Base-by-base conservation (phyloP, 2,329 filamentous ascomycete species). In the Shiraia sp. region DNA sequence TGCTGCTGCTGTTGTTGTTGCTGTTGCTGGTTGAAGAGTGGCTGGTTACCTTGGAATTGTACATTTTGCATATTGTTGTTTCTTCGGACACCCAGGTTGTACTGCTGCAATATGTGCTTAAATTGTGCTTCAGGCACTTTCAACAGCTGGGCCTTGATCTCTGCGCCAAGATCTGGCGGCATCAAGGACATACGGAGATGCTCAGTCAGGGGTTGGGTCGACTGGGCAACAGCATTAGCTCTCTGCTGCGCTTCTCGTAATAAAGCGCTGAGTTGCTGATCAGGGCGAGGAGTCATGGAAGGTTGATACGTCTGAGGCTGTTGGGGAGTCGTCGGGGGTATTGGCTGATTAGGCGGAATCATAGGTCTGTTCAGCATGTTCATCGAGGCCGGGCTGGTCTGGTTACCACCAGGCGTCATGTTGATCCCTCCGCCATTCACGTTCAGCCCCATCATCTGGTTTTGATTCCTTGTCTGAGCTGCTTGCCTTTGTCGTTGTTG, bases 331-430 rank as follows among this genome's bases (percentile, higher is more conserved):
- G 67, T 67, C 6, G 55, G 56, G 23, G 51, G 46, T n/a, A 55
- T 63, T 33, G 65, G 59, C 44, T 75, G 74, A 3, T 71, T 72
- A 9, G 74, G 73, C 33, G 73, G 71, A 26, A 59, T 65, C 65
- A 78, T 74, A 2, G 75, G 72, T 13, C 72, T 67, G 23, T 72
- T 78, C 15, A 78, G 65, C 67, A 75, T 75, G 1, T 72, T 68
- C 75, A 78, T 77, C 4, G 38, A 17, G 16, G 69, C 72, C 24
- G 73, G 73, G 40, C 70, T 75, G 51, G n/a, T n/a, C n/a, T n/a
- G n/a, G n/a, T 72, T 63, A 50, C 71, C 59, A 36, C 69, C 53
- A 47, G 70, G 55, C 32, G 70, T 60, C 10, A 71, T 61, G 41
- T 73, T 75, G 24, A 78, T 60, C 9, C 74, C 66, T 42, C 74